These are phyloP conservation scores for Neonectria coccinea DNA, from an alignment of 2,329 filamentous ascomycete genomes.

Conservation along the genomic window DNA sequence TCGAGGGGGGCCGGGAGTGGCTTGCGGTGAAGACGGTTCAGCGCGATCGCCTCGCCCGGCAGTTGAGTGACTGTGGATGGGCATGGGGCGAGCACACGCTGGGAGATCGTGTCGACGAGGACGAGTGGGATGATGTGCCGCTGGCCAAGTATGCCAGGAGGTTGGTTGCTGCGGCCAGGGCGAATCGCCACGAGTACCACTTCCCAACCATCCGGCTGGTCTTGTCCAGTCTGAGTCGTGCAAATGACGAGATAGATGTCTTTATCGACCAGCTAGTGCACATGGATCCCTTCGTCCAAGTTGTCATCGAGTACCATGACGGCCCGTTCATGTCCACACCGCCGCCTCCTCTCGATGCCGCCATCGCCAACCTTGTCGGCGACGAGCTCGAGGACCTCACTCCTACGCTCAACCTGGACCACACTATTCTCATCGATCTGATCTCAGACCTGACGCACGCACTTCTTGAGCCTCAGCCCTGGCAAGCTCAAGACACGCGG, in stretches of 20 bases:
- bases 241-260: slow-evolving; percentile 45
- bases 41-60: slow-evolving; percentile 50
- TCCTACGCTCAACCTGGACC: slow-evolving; percentile 54
- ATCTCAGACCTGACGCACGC: slow-evolving; percentile 56
- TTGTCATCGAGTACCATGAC: slow-evolving; percentile 49
- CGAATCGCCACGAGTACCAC: slow-evolving; percentile 53
- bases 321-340: slow-evolving; percentile 43
- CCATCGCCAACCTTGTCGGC: slow-evolving; percentile 48
- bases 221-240: slow-evolving; percentile 49
- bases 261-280: slow-evolving; percentile 49
- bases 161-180: slow-evolving; percentile 52
- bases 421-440: slow-evolving; percentile 56
- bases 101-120: slow-evolving; percentile 47
- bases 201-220: slow-evolving; percentile 52
- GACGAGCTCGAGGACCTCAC: slow-evolving; percentile 51
- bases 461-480: slow-evolving; percentile 48
- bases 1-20: slow-evolving; percentile 52
- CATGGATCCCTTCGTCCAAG: slow-evolving; percentile 48
- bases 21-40: slow-evolving; percentile 48
- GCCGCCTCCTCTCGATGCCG: slow-evolving; percentile 42
- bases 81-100: slow-evolving; percentile 53
- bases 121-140: slow-evolving; percentile 51
- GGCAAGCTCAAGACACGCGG: slow-evolving; percentile 50
- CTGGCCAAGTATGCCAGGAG: slow-evolving; percentile 50
- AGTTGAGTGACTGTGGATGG: slow-evolving; percentile 58